A percentile compares a stretch with the other conserved stretches of the same genome.
phyloP scores from a whole-genome alignment of 2,329 filamentous ascomycete species.

The Aspergillus sp. region DNA sequence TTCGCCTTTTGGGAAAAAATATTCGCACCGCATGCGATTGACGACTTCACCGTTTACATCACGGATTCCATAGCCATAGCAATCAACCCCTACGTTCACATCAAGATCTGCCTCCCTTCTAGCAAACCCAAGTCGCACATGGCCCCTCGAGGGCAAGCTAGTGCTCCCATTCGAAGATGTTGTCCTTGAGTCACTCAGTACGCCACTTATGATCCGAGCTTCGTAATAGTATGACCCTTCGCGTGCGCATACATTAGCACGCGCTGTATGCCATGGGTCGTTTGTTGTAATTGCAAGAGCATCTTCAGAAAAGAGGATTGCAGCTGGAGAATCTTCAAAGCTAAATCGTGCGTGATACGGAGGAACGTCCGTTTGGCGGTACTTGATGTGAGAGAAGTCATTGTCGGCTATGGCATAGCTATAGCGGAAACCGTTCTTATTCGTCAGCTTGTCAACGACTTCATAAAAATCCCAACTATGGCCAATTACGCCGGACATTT shows the following conservation, averaged over 20 bases:
- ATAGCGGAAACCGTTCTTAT: slow-evolving; percentile 77
- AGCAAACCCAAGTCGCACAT: slow-evolving; percentile 51
- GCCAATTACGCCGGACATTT: slow-evolving; percentile 34
- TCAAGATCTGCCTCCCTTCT: slow-evolving; percentile 48
- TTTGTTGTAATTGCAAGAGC: slow-evolving; percentile 81
- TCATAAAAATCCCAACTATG: slow-evolving; percentile 45
- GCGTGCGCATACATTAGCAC: slow-evolving; percentile 85
- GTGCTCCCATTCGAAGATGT: slow-evolving; percentile 22
- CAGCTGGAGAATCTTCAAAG: slow-evolving; percentile 86
- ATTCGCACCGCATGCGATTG: slow-evolving; percentile 88
- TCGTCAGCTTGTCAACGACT: slow-evolving; percentile 55
- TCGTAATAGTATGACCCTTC: slow-evolving; percentile 95
- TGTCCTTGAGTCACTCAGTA: slow-evolving; percentile 29
- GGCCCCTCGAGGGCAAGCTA: slow-evolving; percentile 34
- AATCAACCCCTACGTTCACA: slow-evolving; percentile 76
- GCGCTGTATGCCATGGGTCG: slow-evolving; percentile 87
- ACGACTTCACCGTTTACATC: slow-evolving; percentile 90
- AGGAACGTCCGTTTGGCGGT: slow-evolving; percentile 81
- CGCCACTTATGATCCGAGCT: slow-evolving; percentile 79
- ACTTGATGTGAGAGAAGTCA: slow-evolving; percentile 83
- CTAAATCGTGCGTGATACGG: slow-evolving; percentile 84
- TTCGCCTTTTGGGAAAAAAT: slow-evolving; percentile 78
- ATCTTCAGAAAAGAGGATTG: slow-evolving; percentile 76
- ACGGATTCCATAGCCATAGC: slow-evolving; percentile 90
- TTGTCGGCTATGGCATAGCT: slow-evolving; percentile 89